phyloP scores from a whole-genome alignment of 2,329 filamentous ascomycete genomes.

The Teratosphaeria destructans region DNA sequence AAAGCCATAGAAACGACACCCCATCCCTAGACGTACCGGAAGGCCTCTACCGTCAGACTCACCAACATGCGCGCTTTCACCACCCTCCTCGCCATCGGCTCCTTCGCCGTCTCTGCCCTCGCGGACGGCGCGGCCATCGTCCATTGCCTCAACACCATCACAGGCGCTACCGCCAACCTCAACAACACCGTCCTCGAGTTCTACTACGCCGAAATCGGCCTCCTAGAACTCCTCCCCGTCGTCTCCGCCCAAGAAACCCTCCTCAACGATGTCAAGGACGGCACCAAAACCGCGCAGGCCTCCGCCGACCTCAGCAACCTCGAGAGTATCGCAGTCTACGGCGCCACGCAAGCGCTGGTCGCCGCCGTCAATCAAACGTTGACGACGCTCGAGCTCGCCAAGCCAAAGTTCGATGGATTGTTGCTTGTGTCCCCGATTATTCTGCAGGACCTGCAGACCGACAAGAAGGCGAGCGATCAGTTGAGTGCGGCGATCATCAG shows the following conservation, averaged over 20 bases:
- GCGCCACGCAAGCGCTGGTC: not conserved
- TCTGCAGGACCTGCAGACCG: not conserved
- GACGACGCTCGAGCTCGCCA: constrained; percentile 1
- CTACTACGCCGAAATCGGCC: not conserved
- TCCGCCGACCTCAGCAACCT: not conserved
- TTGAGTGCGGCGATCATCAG: constrained; percentile 4
- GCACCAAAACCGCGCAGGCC: constrained; percentile 2
- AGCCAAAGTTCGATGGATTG: constrained; percentile 5
- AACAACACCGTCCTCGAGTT: constrained; percentile 2
- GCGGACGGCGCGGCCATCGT: constrained; percentile 3
- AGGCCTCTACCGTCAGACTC: not conserved
- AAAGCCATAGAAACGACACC: not conserved
- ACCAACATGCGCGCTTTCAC: constrained; percentile 1
- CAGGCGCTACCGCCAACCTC: not conserved
- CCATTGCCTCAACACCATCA: constrained; percentile 2
- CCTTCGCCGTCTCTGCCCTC: constrained; percentile 2
- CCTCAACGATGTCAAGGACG: constrained; percentile 1
- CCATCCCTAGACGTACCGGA: not conserved
- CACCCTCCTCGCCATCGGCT: constrained; percentile 1
- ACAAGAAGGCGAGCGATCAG: not conserved
- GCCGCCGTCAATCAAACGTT: not conserved
- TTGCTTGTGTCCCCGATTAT: not conserved
- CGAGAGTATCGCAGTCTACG: not conserved
- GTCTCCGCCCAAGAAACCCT: not conserved
- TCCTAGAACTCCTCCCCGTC: constrained; percentile 2